Base-by-base conservation (phyloP, 129 eudicot genomes). In the Centrapalus pauciflorus region DNA sequence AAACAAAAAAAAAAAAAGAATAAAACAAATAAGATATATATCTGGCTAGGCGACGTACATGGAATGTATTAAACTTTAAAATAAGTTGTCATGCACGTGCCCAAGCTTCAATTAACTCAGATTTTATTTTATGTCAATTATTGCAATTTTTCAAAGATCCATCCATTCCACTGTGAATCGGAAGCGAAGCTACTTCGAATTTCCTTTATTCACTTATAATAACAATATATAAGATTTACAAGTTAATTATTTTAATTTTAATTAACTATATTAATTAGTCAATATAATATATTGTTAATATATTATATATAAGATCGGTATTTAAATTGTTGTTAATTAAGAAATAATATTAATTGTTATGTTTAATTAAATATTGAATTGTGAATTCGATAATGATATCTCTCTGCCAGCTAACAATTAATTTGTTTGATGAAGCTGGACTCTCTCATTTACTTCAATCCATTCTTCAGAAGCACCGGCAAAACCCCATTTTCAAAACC, bases 371-470 rank as follows among this genome's bases (percentile, higher is more conserved):
- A n/a, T n/a, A n/a, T n/a, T n/a, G n/a, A n/a, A n/a, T n/a, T n/a
- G n/a, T n/a, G n/a, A n/a, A n/a, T n/a, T n/a, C n/a, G n/a, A n/a
- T n/a, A n/a, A n/a, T n/a, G n/a, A n/a, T n/a, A n/a, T 50, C 20
- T 45, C 52, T 43, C 74, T 76, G 90, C 88, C 90, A 90, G 85
- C 88, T 79, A 83, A 81, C 81, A 74, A 77, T 78, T 16, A 61
- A 45, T 61, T 35, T 56, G 38, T 43, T 24, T 20, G 32, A 59
- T 14, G 26, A 43, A 16, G 26, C 55, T 26, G 14, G 13, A 25
- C 17, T 12, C 19, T 23, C 28, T 54, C 27, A 61, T 46, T 74
- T 17, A 54, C 45, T 74, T 72, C 72, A 43, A 61, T 37, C 72
- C 52, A 61, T 37, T 24, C 34, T 33, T 34, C 28, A 32, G 30